phyloP scores from a whole-genome alignment of 352 stramenopile species.

The Phytophthora aleatoria region DNA sequence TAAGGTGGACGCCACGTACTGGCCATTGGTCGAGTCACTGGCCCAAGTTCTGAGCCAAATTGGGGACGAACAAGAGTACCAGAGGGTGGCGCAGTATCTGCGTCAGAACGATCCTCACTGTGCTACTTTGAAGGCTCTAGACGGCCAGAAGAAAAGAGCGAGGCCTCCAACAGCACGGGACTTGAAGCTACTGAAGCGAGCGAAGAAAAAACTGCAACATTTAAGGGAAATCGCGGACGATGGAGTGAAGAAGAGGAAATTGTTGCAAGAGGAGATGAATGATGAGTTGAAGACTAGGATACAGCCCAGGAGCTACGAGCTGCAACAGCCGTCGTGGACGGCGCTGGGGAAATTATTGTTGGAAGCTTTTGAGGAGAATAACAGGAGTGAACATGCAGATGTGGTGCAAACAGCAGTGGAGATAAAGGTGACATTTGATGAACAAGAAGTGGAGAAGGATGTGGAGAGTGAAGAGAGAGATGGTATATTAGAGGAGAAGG shows the following conservation, averaged over 20 bases:
- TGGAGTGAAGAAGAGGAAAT: conserved; percentile 38
- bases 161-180: conserved; percentile 11
- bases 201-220: conserved; percentile 30
- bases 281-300: conserved; percentile 21
- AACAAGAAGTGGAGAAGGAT: conserved; percentile 9
- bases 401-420: conserved; percentile 27
- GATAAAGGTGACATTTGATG: conserved; percentile 33
- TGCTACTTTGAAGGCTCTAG: conserved; percentile 38
- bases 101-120: conserved; percentile 50
- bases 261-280: conserved; percentile 26
- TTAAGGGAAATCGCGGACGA: conserved; percentile 21
- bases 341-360: conserved; percentile 63
- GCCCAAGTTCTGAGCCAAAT: conserved; percentile 66
- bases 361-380: conserved; percentile 65
- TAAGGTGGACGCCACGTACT: conserved; percentile 63
- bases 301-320: conserved; percentile 38
- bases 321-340: conserved; percentile 55
- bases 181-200: conserved; percentile 13
- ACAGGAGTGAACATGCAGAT: conserved; percentile 29
- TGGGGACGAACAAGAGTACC: conserved; percentile 55
- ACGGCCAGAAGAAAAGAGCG: conserved; percentile 5
- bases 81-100: conserved; percentile 52
- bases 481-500: not conserved
- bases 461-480: conserved; percentile 2
- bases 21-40: conserved; percentile 60